Conservation (phyloP, 805 yeast genomes). For the Yarrowia phangngaensis region DNA sequence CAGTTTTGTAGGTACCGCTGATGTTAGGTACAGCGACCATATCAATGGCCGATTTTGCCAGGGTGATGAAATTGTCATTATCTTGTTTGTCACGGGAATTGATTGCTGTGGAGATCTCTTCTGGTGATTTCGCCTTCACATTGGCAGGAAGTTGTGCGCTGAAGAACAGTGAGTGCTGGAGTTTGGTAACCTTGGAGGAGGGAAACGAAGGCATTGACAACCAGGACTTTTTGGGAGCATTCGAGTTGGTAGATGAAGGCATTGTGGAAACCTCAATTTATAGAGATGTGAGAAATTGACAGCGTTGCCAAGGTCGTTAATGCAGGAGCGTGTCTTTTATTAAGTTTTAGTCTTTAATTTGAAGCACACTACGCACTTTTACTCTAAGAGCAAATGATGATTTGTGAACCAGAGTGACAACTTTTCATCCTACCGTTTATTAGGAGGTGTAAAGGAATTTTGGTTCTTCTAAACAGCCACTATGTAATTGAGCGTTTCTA, state of each 20-base stretch:
- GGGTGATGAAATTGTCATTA: neutral
- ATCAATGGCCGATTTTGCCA: conserved; percentile 7
- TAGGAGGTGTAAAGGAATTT: no score
- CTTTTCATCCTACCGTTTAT: no score
- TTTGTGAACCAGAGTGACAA: no score
- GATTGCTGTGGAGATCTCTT: conserved; percentile 1
- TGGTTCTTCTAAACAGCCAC: no score
- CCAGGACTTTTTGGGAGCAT: conserved; percentile 19
- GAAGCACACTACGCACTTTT: no score
- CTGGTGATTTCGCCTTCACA: neutral
- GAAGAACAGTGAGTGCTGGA: conserved; percentile 16
- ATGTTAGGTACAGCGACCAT: conserved; percentile 10
- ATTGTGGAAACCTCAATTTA: no score
- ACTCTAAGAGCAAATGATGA: no score
- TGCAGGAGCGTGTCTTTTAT: no score
- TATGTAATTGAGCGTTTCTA: no score
- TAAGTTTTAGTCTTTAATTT: no score
- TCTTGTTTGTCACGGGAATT: conserved; percentile 13
- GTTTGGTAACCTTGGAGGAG: conserved; percentile 1
- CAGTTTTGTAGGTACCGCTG: conserved; percentile 16
- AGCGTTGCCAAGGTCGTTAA: no score
- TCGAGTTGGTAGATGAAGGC: conserved; percentile 4
- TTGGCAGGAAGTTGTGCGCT: conserved; percentile 2
- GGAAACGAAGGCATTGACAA: conserved; percentile 8
- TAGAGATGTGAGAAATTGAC: no score